Evolutionary conservation across 2,329 filamentous ascomycete species (phyloP), one percentile per base, ranked within the genome.

Genomic region (Sclerotinia borealis): DNA sequence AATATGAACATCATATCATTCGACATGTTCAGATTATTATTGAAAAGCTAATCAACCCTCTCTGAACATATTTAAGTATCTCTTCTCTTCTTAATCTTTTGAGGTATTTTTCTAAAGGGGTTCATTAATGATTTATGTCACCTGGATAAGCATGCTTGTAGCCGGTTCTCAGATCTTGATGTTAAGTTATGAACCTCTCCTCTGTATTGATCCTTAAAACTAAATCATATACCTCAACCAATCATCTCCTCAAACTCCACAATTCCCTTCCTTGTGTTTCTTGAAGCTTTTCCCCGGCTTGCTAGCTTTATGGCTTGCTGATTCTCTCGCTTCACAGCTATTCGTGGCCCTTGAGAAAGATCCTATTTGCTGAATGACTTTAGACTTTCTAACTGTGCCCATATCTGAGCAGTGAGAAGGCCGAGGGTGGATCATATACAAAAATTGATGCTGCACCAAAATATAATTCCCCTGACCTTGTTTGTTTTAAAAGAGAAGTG

Each of bases 291-390:
- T 66, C 68, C 66, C 65, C 62, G 63, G 58, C 61, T 63, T 65
- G 55, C 50, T 61, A 56, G 59, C 63, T 63, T 65, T 51, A n/a
- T 65, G 45, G 63, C 64, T 65, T 64, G 56, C 36, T 55, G 56
- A 64, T 67, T 65, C 59, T 65, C 66, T 62, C 60, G 64, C 66
- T 67, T 66, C 66, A 68, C 22, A 63, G 64, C 45, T 63, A 63
- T 72, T 68, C 64, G 66, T 70, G 68, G 62, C 60, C 47, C 61
- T 47, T 67, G 66, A 67, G 63, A 59, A 59, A 29, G 54, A 49
- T 69, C 67, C 66, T 63, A 70, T 72, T 71, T 71, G 70, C 66
- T 66, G 61, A 55, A 64, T 61, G 56, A 39, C 25, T 27, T 50
- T 59, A 49, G 15, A 49, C 11, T 43, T 64, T 51, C 54, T 63